Evolutionary conservation across 2,329 filamentous ascomycete species (phyloP).

Genomic region (Sporothrix brasiliensis): DNA sequence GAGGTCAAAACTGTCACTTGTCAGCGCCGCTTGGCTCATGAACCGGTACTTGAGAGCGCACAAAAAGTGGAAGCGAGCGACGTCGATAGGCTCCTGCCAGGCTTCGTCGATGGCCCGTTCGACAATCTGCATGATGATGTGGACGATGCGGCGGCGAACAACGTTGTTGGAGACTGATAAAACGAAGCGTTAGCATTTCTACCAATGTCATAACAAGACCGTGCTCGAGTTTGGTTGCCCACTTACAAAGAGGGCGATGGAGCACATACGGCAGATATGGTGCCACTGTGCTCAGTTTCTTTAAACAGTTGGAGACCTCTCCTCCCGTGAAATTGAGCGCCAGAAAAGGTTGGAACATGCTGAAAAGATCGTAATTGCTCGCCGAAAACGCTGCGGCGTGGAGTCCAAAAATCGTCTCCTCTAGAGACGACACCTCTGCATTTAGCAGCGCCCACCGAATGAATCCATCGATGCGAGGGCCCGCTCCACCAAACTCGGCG

Average conservation of each 20-base stretch:
- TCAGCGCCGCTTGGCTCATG: background rate
- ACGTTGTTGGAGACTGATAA: background rate
- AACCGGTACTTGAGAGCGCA: conserved; percentile 21
- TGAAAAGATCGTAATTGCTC: background rate
- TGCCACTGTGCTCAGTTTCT: background rate
- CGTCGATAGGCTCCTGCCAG: conserved; percentile 1
- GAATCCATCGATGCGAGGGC: background rate
- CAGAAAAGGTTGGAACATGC: background rate
- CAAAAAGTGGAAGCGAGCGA: background rate
- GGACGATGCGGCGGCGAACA: conserved; percentile 5
- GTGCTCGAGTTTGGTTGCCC: background rate
- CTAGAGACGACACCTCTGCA: background rate
- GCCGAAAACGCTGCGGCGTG: background rate
- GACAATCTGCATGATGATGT: background rate
- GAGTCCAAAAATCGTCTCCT: conserved; percentile 5
- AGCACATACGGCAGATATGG: background rate
- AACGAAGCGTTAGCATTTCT: background rate
- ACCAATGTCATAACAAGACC: background rate
- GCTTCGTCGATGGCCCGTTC: background rate
- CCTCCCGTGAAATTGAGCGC: conserved; percentile 1
- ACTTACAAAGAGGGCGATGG: background rate
- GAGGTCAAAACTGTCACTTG: conserved; percentile 4
- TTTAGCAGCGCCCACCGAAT: background rate
- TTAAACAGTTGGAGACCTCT: background rate
- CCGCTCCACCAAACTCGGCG: background rate